Evolutionary conservation across 768 basidiomycete species (phyloP).

Genomic region (Aureoboletus auriporus): DNA sequence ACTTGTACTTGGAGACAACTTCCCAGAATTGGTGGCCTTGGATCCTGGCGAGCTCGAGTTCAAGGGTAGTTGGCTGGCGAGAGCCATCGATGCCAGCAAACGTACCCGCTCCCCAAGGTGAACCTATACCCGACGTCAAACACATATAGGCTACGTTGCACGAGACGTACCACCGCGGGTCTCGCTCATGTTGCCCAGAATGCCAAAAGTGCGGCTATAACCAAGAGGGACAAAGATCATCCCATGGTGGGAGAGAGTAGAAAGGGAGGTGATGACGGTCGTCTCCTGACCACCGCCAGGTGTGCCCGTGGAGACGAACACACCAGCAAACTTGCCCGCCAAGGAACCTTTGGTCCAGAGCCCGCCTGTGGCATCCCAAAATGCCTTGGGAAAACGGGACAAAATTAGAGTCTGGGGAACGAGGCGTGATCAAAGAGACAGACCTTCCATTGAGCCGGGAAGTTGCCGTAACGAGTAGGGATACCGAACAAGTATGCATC

Average conservation of each 20-base stretch:
- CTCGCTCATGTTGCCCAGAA: slow-evolving; percentile 41
- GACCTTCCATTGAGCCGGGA: slow-evolving; percentile 79
- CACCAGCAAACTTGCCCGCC: slow-evolving; percentile 68
- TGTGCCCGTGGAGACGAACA: slow-evolving; percentile 71
- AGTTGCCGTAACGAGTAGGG: slow-evolving; percentile 77
- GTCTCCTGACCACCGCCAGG: slow-evolving; percentile 79
- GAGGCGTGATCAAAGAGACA: slow-evolving; percentile 10
- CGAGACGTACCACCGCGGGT: slow-evolving; percentile 52
- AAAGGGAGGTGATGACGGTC: slow-evolving; percentile 49
- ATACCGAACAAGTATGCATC: slow-evolving; percentile 78
- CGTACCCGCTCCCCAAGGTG: slow-evolving; percentile 76
- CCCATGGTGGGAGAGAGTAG: slow-evolving; percentile 68
- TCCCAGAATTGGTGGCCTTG: slow-evolving; percentile 56
- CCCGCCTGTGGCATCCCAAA: slow-evolving; percentile 74
- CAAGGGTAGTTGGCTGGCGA: slow-evolving; percentile 46
- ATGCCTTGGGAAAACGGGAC: slow-evolving; percentile 36
- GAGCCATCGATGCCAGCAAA: slow-evolving; percentile 43
- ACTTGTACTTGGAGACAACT: slow-evolving; percentile 38
- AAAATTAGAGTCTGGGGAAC: slow-evolving; percentile 2
- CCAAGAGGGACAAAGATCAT: slow-evolving; percentile 72
- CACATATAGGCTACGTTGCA: not conserved
- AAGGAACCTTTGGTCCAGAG: slow-evolving; percentile 61
- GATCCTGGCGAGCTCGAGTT: slow-evolving; percentile 45
- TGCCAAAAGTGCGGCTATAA: slow-evolving; percentile 46
- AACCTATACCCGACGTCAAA: slow-evolving; percentile 39